Evolutionary conservation across 2,329 filamentous ascomycete genomes (phyloP), one percentile per base, ranked within the genome.

Genomic region (Fusarium proliferatum): DNA sequence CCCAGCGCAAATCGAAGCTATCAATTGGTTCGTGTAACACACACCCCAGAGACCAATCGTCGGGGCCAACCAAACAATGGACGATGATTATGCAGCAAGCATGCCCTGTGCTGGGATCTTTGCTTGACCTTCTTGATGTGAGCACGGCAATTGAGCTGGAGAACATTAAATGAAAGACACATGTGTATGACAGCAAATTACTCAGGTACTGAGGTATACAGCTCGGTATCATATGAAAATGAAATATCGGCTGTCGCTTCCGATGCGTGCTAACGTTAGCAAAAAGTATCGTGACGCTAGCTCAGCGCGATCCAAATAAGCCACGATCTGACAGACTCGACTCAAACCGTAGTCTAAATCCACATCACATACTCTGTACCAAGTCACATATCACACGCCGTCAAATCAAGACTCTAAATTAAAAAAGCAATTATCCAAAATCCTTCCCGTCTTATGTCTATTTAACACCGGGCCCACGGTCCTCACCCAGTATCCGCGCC

Each of bases 101-200:
- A 26, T 16, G 41, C 41, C 15, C 19, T 53, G 23, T 53, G 23
- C 51, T n/a, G 33, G 67, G 64, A 42, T 69, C 64, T 53, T 68
- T 48, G 39, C 38, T 30, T 38, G 23, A 61, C 45, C 38, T 45
- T 42, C 55, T 67, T 8, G 34, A 64, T 59, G 28, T 56, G 63
- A 61, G 30, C 53, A 17, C 42, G 61, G 61, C 53, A 63, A 63
- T 61, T 34, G 42, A 63, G 34, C 30, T 57, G 59, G 57, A 28
- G 26, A 7, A 8, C 26, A 6, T 30, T 11, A 30, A 30, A 30
- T 30, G 30, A 30, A 23, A 23, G 26, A 30, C 45, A 48, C 45
- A 48, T 48, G 45, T 28, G 43, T 16, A 48, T 28, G 16, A 48
- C 9, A 21, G 19, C 26, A 15, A 28, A 26, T 19, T 48, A 16